Evolutionary conservation across 192 early-diverging fungal species (phyloP), one percentile per base, ranked within the genome.

Genomic region (Linnemannia hyalina): DNA sequence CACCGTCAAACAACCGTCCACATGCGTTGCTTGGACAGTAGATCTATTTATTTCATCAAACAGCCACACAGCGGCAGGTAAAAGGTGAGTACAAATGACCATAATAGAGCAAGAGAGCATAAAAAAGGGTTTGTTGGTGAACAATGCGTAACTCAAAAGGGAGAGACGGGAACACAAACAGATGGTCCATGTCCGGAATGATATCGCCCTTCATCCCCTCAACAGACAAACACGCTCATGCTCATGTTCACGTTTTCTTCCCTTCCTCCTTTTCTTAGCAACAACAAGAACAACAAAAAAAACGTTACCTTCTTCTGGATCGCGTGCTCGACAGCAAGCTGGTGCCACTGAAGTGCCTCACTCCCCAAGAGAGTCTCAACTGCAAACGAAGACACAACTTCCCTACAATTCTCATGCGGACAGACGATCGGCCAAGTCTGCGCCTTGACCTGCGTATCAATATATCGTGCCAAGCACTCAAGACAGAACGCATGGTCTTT

Each of bases 381-480:
- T 20, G 78, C 32, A 68, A 52, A 13, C 18, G 23, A 29, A 13
- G 60, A 36, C 2, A 83, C 32, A 16, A 10, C 18, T 18, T 60
- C 41, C 2, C 35, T 29, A 22, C 82, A 83, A 1, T 52, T 6
- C 1, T 32, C 26, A 7, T 35, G 8, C 2, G 82, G 82, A 36
- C 82, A 83, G 7, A 22, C 36, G 38, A 83, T 68, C 13, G 82
- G 82, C 82, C 82, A 83, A 10, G 38, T 36, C 9, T 41, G n/a
- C 8, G 36, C 40, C 26, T 77, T 74, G 65, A 83, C 26, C 23
- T 83, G 42, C 0, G 68, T 57, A 3, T 70, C 38, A 63, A 83
- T 42, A 57, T 83, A 79, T 23, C 18, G 68, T 9, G 44, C 68
- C 35, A 83, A 52, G 32, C 82, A 83, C 15, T 36, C 26, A 4